Percentiles rank a stretch among this genome's conserved stretches.
Evolutionary conservation across 805 yeast species (phyloP).

Genomic region (Ogataea kodamae): DNA sequence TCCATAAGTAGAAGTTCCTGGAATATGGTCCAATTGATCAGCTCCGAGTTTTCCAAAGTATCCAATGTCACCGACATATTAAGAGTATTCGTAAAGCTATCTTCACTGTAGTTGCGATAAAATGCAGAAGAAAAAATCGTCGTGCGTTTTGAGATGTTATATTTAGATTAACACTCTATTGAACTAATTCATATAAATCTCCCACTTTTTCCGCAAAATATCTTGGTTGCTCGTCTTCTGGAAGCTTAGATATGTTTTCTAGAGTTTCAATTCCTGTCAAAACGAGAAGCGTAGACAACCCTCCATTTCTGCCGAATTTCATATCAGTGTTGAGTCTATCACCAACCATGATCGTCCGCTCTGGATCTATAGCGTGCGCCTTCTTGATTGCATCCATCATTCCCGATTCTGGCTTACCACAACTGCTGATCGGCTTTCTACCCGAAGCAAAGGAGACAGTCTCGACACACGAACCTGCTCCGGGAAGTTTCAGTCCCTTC

Average conservation of each 20-base stretch:
- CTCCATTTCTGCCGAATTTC: constrained; percentile 85
- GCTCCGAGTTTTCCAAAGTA: constrained; percentile 46
- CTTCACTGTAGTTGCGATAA: too few relatives aligned
- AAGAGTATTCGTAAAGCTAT: too few relatives aligned
- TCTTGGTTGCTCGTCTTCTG: constrained; percentile 51
- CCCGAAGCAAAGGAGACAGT: constrained; percentile 71
- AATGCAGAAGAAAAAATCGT: neutral
- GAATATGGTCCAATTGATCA: constrained; percentile 85
- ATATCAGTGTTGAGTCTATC: constrained; percentile 95
- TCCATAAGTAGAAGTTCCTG: constrained; percentile 91
- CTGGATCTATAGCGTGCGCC: constrained; percentile 51
- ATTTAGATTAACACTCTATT: constrained; percentile 5
- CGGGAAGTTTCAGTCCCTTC: constrained; percentile 81
- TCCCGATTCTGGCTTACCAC: constrained; percentile 88
- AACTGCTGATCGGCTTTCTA: constrained; percentile 72
- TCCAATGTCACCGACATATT: constrained; percentile 27
- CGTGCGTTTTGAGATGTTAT: neutral
- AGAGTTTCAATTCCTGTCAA: constrained; percentile 89
- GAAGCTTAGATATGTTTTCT: constrained; percentile 45
- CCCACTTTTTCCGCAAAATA: constrained; percentile 71
- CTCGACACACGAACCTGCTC: constrained; percentile 91
- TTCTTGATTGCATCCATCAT: constrained; percentile 90
- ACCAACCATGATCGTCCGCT: constrained; percentile 84
- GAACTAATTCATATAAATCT: constrained; percentile 57
- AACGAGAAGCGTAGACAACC: constrained; percentile 81